Base-by-base conservation (phyloP, 106 monocot genomes). In the Alisma plantagoaquatica region DNA sequence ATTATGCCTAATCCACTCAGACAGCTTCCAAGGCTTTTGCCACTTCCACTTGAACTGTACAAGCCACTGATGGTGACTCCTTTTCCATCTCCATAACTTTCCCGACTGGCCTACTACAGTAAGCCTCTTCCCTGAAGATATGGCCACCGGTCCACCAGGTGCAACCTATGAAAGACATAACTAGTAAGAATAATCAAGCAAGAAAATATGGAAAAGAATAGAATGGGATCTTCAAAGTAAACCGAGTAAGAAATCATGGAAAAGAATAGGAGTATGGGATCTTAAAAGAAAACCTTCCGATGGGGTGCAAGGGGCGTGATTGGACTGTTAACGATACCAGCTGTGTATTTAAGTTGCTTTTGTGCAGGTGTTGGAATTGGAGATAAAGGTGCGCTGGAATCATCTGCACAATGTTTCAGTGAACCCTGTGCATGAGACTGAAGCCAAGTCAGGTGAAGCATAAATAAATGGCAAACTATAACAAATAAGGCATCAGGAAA, bases 11-110 rank as follows among this genome's bases (percentile, higher is more conserved):
- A 96, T 89, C 59, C 52, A 67, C 64, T 88, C 94, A 26, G 88
- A 84, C 43, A 96, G 44, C 59, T 68, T 88, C 94, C 94, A 96
- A 14, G 94, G 94, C 33, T 96, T 96, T 59, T 96, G 94, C 94
- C 94, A 96, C 51, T 81, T 96, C 94, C 94, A 96, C 29, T 96
- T 96, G 60, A 96, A 96, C 65, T 96, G 88, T 54, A 96, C 25
- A 24, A 88, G 62, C 94, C 94, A 96, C 29, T 84, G 88, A 60
- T 89, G 94, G 59, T 96, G 94, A 31, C 94, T 89, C 29, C 94
- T 84, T 61, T 84, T 89, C 94, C 94, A 96, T 67, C 73, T 88
- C 94, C 88, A 96, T 14, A 96, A 75, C 28, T 69, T 88, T 46
- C 94, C 94, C 18, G 77, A 60, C 66, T 81, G 71, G 14, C 84